Evolutionary conservation across 2,329 filamentous ascomycete species (phyloP).

Genomic region (Aspergillus quadricinctus): DNA sequence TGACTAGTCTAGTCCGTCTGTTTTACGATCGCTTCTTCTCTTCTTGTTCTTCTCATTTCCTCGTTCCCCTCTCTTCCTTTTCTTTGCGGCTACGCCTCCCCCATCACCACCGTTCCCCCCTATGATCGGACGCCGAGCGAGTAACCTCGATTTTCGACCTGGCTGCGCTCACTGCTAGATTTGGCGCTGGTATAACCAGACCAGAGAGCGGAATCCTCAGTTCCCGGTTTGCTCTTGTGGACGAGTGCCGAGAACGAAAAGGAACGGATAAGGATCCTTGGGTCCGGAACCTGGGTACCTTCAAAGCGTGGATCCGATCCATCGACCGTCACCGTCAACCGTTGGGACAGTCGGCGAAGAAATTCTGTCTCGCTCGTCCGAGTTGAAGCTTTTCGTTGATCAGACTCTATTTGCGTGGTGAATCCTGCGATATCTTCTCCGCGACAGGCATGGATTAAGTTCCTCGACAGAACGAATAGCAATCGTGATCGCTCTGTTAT

Average conservation of each 20-base stretch:
- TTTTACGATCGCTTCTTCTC: not conserved
- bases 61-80: not conserved
- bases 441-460: not conserved
- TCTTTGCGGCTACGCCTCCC: not conserved
- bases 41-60: not conserved
- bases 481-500: not conserved
- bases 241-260: slow-evolving; percentile 1
- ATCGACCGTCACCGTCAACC: not conserved
- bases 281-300: slow-evolving; percentile 11
- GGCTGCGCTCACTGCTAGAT: not conserved
- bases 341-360: not conserved
- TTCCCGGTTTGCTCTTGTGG: not conserved
- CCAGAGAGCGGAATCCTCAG: not conserved
- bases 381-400: not conserved
- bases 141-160: not conserved
- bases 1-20: not conserved
- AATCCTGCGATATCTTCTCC: not conserved
- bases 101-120: not conserved
- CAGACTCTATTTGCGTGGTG: not conserved
- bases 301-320: slow-evolving; percentile 11
- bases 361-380: not conserved
- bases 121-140: not conserved
- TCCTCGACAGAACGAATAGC: not conserved
- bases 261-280: not conserved
- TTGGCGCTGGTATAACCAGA: not conserved